Percentiles rank a stretch among this genome's conserved stretches.
These are phyloP conservation scores for Colletotrichum lindemuthianum DNA, from an alignment of 2,329 filamentous ascomycete genomes.

Conservation along the genomic window DNA sequence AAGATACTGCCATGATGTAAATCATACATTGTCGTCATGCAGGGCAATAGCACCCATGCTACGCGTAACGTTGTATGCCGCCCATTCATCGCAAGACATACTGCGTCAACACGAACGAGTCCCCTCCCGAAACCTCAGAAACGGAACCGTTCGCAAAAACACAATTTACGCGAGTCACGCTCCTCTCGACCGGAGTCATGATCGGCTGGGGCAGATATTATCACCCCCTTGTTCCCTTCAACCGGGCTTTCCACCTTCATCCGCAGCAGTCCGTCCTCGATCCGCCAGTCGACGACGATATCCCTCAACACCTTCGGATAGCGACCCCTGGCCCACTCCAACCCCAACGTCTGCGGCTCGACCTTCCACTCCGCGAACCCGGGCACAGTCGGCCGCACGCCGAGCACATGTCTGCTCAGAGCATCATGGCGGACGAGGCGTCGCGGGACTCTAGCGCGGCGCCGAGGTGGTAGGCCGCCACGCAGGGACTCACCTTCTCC, in stretches of 20 bases:
- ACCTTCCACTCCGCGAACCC: constrained; percentile 39
- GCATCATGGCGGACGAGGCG: constrained; percentile 13
- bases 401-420: constrained; percentile 40
- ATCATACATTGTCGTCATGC: too few relatives aligned
- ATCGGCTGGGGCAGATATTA: constrained; percentile 6
- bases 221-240: background rate
- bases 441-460: constrained; percentile 39
- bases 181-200: background rate
- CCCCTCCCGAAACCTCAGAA: background rate
- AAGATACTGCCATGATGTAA: too few relatives aligned
- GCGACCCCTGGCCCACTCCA: constrained; percentile 34
- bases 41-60: too few relatives aligned
- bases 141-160: constrained; percentile 1
- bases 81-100: constrained; percentile 34
- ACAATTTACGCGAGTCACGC: background rate
- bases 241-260: constrained; percentile 24
- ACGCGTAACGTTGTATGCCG: too few relatives aligned
- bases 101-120: constrained; percentile 30
- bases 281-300: constrained; percentile 19
- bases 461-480: constrained; percentile 45
- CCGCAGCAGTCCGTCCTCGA: constrained; percentile 14
- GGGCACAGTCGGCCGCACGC: constrained; percentile 37
- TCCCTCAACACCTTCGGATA: constrained; percentile 10
- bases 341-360: constrained; percentile 37
- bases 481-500: constrained; percentile 41